Evolutionary conservation across 2,329 filamentous ascomycete genomes (phyloP).

Genomic region (Verticillium nonalfalfae): DNA sequence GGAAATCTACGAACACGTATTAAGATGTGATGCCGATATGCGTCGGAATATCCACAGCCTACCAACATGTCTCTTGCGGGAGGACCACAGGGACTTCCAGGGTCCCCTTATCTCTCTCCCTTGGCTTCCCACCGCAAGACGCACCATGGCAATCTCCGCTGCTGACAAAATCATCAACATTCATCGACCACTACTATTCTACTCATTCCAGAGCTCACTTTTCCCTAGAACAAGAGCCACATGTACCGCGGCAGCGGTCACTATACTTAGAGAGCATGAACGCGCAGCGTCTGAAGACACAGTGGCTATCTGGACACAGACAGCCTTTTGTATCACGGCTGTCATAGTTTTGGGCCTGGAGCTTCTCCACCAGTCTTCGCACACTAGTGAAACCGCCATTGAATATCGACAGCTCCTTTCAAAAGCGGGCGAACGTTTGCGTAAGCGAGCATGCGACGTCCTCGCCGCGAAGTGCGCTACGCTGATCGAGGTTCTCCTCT

Average conservation of each 20-base stretch:
- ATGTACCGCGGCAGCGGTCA: conserved; percentile 26
- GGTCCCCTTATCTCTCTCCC: neutral
- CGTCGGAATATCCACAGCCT: conserved; percentile 13
- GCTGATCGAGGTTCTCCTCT: conserved; percentile 13
- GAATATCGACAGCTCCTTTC: conserved; percentile 5
- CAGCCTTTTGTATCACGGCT: conserved; percentile 19
- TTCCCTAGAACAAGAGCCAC: conserved; percentile 23
- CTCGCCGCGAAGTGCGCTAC: conserved; percentile 14
- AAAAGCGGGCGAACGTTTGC: conserved; percentile 7
- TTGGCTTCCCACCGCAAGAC: conserved; percentile 25
- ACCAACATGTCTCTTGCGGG: conserved; percentile 22
- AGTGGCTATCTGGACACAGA: conserved; percentile 18
- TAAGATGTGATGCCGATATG: conserved; percentile 24
- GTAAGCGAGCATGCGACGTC: conserved; percentile 10
- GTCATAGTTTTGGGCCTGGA: conserved; percentile 16
- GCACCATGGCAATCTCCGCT: conserved; percentile 27
- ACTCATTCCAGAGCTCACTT: conserved; percentile 18
- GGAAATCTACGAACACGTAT: conserved; percentile 24
- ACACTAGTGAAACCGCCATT: conserved; percentile 8
- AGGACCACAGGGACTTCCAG: conserved; percentile 12
- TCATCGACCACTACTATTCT: conserved; percentile 26
- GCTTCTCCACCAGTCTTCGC: conserved; percentile 7
- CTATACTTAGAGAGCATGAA: conserved; percentile 21
- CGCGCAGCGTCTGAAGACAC: conserved; percentile 10
- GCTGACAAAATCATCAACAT: conserved; percentile 33